A percentile compares a stretch with the other conserved stretches of the same genome.
phyloP scores from a whole-genome alignment of 768 basidiomycete genomes.

The Leccinum pellstonianum region DNA sequence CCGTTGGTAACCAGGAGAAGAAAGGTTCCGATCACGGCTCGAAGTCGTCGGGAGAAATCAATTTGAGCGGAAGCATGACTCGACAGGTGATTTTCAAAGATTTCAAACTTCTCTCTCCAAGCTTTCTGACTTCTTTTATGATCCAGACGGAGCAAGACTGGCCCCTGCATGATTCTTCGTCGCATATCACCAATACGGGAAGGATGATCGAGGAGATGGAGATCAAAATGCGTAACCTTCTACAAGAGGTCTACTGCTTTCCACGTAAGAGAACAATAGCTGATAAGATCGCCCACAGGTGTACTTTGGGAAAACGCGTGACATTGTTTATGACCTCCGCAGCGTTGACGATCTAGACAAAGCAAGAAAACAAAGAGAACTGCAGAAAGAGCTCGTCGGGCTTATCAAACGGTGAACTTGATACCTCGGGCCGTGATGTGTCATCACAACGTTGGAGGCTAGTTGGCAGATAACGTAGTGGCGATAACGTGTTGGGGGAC shows the following conservation, averaged over 20 bases:
- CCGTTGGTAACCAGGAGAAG: constrained; percentile 30
- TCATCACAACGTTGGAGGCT: constrained; percentile 9
- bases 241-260: constrained; percentile 66
- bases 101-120: constrained; percentile 7
- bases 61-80: constrained; percentile 94
- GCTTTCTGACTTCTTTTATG: constrained; percentile 6
- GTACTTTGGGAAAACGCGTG: constrained; percentile 95
- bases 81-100: constrained; percentile 66
- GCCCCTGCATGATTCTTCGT: constrained; percentile 72
- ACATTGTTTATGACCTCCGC: constrained; percentile 90
- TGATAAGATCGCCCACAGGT: constrained; percentile 47
- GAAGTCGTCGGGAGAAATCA: constrained; percentile 74
- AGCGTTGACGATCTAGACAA: constrained; percentile 84
- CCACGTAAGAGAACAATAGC: neutral
- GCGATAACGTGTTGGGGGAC: neutral
- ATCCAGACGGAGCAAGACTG: constrained; percentile 84
- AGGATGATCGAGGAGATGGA: constrained; percentile 99
- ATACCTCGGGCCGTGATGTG: constrained; percentile 17
- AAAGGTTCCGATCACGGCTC: constrained; percentile 43
- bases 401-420: constrained; percentile 66
- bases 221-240: constrained; percentile 95
- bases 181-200: constrained; percentile 93
- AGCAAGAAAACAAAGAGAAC: constrained; percentile 73
- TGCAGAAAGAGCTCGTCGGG: constrained; percentile 89
- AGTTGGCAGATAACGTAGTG: constrained; percentile 2